Evolutionary conservation across 345 rosid genomes (phyloP).

Genomic region (Euclidium syriacum): DNA sequence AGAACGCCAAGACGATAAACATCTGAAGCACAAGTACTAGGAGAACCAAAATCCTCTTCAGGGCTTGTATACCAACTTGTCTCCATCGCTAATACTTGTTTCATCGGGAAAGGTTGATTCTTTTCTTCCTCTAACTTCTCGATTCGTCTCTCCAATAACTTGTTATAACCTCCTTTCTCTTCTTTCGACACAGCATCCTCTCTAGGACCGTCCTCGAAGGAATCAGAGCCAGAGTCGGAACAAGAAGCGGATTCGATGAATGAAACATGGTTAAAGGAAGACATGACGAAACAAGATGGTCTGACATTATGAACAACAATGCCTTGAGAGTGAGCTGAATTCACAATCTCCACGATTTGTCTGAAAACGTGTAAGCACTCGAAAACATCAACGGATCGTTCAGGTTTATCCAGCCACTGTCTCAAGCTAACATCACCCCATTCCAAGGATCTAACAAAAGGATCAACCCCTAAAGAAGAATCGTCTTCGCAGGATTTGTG

Average conservation of each 20-base stretch:
- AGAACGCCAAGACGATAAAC: conserved; percentile 83
- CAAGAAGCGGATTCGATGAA: conserved; percentile 95
- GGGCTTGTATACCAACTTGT: conserved; percentile 84
- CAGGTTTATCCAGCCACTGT: conserved; percentile 89
- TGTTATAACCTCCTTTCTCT: conserved; percentile 37
- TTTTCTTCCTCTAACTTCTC: conserved; percentile 54
- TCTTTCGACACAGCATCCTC: conserved; percentile 37
- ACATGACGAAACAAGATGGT: conserved; percentile 94
- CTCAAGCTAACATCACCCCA: conserved; percentile 94
- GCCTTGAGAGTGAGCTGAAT: conserved; percentile 87
- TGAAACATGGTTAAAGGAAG: conserved; percentile 83
- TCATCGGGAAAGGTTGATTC: conserved; percentile 78
- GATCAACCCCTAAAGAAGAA: conserved; percentile 49
- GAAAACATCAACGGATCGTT: conserved; percentile 59
- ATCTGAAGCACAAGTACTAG: conserved; percentile 78
- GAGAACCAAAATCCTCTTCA: conserved; percentile 64
- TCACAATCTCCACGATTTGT: conserved; percentile 83
- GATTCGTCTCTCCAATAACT: conserved; percentile 29
- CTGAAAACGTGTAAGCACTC: conserved; percentile 93
- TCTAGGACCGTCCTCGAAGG: conserved; percentile 58
- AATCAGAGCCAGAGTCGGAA: conserved; percentile 96
- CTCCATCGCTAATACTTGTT: conserved; percentile 77
- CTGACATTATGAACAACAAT: conserved; percentile 82
- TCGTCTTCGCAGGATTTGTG: conserved; percentile 35
- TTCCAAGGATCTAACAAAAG: conserved; percentile 50